Base-by-base conservation (phyloP, 2,329 filamentous ascomycete genomes). In the Tolypocladium paradoxum region DNA sequence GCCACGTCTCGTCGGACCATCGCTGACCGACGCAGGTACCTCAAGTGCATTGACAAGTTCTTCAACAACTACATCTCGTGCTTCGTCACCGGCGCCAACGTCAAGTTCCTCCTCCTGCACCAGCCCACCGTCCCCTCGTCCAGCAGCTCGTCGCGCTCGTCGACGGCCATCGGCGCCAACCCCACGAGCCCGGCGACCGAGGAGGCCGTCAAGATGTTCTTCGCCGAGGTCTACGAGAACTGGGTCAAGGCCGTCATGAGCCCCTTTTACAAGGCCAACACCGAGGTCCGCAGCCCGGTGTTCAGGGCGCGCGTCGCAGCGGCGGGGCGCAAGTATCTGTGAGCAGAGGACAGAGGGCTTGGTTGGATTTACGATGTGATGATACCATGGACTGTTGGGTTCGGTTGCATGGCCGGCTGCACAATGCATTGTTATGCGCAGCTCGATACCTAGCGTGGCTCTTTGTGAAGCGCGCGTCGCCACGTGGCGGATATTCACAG, bases 211-310 rank as follows among this genome's bases (percentile, higher is more conserved):
- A 84, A 90, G 67, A 89, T 89, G 70, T 99, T 97, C 74, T 96
- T 99, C 74, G 78, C 81, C 18, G 93, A 99, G 67, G 88, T 96
- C 14, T 97, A 96, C 72, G 93, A 99, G 72, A 90, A 85, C 61
- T 99, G 92, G 85, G 82, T 96, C 59, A 99, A 99, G 78, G 88
- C 91, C 14, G 84, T 91, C 54, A 97, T 99, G 93, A 97, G 84
- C 66, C 93, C 93, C 0, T 99, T 99, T 69, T 97, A 96, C 74
- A 78, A 80, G 52, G 82, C 86, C 53, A 92, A 95, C 59, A 87
- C 87, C 77, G 85, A 88, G 61, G 84, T 99, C 51, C 83, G 79
- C 65, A 97, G 91, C 70, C 87, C 90, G 0, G 81, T 96, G 1
- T 99, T 99, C 68, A 79, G 88, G 60, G 76, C 81, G 53, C 82